Percentiles rank a stretch among this genome's conserved stretches.
Conservation (phyloP, 2,329 filamentous ascomycete genomes). For the Aspergillus intermedius region DNA sequence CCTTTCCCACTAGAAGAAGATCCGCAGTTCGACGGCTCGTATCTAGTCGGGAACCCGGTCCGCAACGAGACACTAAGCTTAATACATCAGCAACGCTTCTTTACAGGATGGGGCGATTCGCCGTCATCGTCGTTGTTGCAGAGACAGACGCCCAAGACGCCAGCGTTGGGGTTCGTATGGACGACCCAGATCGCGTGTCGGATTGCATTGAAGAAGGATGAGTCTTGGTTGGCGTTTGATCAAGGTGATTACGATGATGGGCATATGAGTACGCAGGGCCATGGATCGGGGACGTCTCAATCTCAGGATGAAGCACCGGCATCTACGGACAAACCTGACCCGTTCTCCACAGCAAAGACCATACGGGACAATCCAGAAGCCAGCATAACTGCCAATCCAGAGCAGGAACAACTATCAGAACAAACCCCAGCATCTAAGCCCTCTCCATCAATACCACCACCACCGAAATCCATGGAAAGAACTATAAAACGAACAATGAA, state of each 20-base stretch:
- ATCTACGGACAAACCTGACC: background rate
- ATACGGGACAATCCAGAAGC: too few relatives aligned
- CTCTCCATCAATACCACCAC: background rate
- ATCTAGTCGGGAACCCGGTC: conserved; percentile 33
- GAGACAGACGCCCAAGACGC: conserved; percentile 60
- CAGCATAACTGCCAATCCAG: too few relatives aligned
- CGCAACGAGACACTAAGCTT: conserved; percentile 58
- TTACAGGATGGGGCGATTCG: conserved; percentile 88
- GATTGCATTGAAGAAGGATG: conserved; percentile 68
- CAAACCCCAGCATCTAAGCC: background rate
- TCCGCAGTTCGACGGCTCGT: conserved; percentile 23
- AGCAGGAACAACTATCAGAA: background rate
- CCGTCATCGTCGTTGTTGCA: conserved; percentile 20
- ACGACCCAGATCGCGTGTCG: conserved; percentile 79
- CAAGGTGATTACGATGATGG: background rate
- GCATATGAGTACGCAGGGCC: background rate
- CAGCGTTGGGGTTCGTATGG: conserved; percentile 83
- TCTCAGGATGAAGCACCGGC: background rate
- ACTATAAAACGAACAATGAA: conserved; percentile 68
- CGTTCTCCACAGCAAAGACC: too few relatives aligned
- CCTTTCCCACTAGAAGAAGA: conserved; percentile 23
- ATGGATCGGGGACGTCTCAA: background rate
- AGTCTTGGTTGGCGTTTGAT: background rate
- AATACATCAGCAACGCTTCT: conserved; percentile 88
- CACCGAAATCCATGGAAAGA: conserved; percentile 3